Base-by-base conservation (phyloP, 2,329 filamentous ascomycete species). In the Akanthomyces uredinophilus region DNA sequence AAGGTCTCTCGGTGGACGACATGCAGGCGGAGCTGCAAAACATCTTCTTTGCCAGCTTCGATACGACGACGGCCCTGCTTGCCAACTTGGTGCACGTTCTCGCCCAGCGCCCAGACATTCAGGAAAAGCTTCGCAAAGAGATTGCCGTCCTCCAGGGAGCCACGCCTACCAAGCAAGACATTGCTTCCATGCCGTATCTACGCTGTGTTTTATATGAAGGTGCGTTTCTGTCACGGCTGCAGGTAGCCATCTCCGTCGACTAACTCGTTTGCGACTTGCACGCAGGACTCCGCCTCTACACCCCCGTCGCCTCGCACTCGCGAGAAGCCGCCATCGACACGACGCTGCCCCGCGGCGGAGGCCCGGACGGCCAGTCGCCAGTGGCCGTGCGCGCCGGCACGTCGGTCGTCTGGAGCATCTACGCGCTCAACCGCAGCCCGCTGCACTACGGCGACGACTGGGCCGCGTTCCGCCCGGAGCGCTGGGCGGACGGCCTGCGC, bases 311-410 rank as follows among this genome's bases (percentile, higher is more conserved):
- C 5, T 60, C 51, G 5, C 85, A 84, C 70, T 56, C 80, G 50
- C 72, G 74, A 7, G 56, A 65, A 22, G 71, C 72, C 1, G 62
- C 63, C 5, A 62, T 65, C 41, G 80, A 84, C 68, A 82, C 82
- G 0, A 74, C 76, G 0, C 72, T 86, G 0, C 83, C 83, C 1
- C 68, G 72, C 1, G 83, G 83, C 43, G 83, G 83, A 37, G 83
- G 83, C 0, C 66, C 73, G 5, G 76, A 83, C 55, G 77, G 80
- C 43, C 71, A 70, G 18, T 72, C 75, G 1, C 82, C 83, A 0
- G 66, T 86, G 14, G 79, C 81, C 63, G 74, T 85, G 5, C 71
- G 70, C 10, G 79, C 79, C 62, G 81, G 82, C 35, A 75, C 76
- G 5, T 67, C 75, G 4, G 75, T 83, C 46, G 43, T 52, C 22